Evolutionary conservation across 2,329 filamentous ascomycete genomes (phyloP), one percentile per base, ranked within the genome.

Genomic region (Aspergillus transmontanensis): DNA sequence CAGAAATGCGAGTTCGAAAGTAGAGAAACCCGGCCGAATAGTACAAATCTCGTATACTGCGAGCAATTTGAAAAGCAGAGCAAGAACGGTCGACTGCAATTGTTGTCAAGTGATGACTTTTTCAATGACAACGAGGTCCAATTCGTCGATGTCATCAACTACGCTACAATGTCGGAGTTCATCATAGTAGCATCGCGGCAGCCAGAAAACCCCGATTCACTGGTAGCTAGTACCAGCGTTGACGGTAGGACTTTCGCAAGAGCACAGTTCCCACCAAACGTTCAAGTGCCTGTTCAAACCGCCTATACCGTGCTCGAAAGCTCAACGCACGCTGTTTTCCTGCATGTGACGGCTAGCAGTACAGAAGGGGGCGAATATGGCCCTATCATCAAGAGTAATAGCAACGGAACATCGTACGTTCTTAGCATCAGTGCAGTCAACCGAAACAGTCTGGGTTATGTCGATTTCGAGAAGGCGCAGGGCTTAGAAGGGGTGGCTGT

Each of bases 311-410:
- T 98, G 3, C 84, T 99, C 34, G 94, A 97, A 75, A 97, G 94
- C 78, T 95, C 93, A 1, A 97, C 93, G 0, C 94, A 98, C 77
- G 91, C 95, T 1, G 86, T 99, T 63, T 98, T 98, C 79, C 81
- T 99, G 62, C 96, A 98, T 73, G 94, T 98, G 54, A 93, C 91
- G 0, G 92, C 92, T 46, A 90, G 91, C 71, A 85, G 85, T 46
- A 81, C 82, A 4, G 75, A 83, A 57, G 89, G 87, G 21, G 87
- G 86, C 57, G 87, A 90, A 64, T 93, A 91, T 71, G 95, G 95
- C 43, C 90, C 90, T 28, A 92, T 99, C 70, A 88, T 99, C 79
- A 99, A 98, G 86, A 97, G 93, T 74, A 99, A 99, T 81, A 97
- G 93, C 71, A 98, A 99, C 74, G 95, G 95, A 59, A 99, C 95